Percentiles rank a stretch among this genome's conserved stretches.
Evolutionary conservation across 768 basidiomycete genomes (phyloP).

Genomic region (Lentinula lateritia): DNA sequence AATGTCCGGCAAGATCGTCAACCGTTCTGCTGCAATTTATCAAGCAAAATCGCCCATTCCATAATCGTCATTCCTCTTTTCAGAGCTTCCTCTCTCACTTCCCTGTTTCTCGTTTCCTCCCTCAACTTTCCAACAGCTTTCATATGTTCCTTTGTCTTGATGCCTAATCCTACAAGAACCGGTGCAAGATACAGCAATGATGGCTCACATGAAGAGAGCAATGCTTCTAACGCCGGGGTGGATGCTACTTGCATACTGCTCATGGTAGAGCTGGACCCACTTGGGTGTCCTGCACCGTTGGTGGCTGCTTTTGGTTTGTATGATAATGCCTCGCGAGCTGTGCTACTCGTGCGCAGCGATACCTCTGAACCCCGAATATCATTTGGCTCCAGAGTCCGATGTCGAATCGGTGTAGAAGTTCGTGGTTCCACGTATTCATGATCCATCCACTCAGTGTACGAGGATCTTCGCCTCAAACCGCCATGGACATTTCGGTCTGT

Average conservation of each 20-base stretch:
- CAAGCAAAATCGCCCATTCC: slow-evolving; percentile 77
- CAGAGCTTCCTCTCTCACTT: slow-evolving; percentile 67
- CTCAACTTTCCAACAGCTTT: slow-evolving; percentile 55
- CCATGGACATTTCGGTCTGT: background rate
- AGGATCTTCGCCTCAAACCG: background rate
- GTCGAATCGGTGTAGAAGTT: background rate
- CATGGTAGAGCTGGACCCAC: background rate
- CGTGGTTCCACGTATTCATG: background rate
- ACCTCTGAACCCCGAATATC: background rate
- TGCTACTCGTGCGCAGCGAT: background rate
- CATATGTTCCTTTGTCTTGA: slow-evolving; percentile 54
- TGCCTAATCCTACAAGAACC: slow-evolving; percentile 51
- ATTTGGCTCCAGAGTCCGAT: background rate
- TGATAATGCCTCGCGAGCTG: background rate
- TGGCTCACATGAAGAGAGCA: slow-evolving; percentile 60
- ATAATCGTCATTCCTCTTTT: slow-evolving; percentile 63
- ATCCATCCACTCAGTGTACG: background rate
- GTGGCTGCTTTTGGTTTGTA: background rate
- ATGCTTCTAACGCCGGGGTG: slow-evolving; percentile 38
- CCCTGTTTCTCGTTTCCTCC: slow-evolving; percentile 62
- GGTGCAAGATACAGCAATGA: slow-evolving; percentile 60
- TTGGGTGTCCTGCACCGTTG: background rate
- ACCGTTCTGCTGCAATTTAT: slow-evolving; percentile 40
- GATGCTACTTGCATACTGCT: background rate
- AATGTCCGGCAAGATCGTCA: background rate